Evolutionary conservation across 75 land plant genomes (phyloP).

Genomic region (Azolla pinnata): DNA sequence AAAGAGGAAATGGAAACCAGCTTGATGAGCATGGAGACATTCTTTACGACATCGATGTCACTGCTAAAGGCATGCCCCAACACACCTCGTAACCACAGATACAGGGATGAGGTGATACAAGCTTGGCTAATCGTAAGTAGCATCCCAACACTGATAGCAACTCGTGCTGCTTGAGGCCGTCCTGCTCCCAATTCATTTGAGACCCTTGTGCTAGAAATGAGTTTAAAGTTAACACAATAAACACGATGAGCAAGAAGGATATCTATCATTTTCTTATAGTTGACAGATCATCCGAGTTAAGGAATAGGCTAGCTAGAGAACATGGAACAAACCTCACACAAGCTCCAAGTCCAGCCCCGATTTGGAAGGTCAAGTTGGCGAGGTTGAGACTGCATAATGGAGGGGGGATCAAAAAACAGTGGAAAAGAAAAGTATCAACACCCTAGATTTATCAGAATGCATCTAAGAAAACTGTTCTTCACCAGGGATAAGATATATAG

Average conservation of each 20-base stretch:
- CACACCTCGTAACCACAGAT: constrained; percentile 11
- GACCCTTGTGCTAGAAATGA: constrained; percentile 32
- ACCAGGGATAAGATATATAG: neutral
- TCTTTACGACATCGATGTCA: constrained; percentile 20
- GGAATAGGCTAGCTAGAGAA: neutral
- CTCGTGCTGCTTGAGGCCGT: constrained; percentile 22
- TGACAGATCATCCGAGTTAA: too few relatives aligned
- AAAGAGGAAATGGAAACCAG: constrained; percentile 14
- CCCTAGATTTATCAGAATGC: too few relatives aligned
- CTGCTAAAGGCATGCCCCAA: constrained; percentile 23
- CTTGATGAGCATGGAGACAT: constrained; percentile 16
- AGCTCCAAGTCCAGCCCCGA: constrained; percentile 20
- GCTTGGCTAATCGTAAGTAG: constrained; percentile 17
- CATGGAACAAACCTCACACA: constrained; percentile 10
- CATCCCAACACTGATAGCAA: constrained; percentile 16
- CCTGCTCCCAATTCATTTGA: constrained; percentile 39
- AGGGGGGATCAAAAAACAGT: too few relatives aligned
- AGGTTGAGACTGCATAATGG: constrained; percentile 17
- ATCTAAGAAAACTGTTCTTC: too few relatives aligned
- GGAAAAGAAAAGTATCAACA: too few relatives aligned
- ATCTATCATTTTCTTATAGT: too few relatives aligned
- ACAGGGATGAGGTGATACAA: constrained; percentile 6
- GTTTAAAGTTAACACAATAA: too few relatives aligned
- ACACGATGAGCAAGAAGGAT: too few relatives aligned
- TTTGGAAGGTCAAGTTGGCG: constrained; percentile 7